A percentile compares a stretch with the other conserved stretches of the same genome.
These are phyloP conservation scores for cucumber (Cucumis sativus) DNA, from an alignment of 306 rosid genomes.

Conservation along the genomic window DNA sequence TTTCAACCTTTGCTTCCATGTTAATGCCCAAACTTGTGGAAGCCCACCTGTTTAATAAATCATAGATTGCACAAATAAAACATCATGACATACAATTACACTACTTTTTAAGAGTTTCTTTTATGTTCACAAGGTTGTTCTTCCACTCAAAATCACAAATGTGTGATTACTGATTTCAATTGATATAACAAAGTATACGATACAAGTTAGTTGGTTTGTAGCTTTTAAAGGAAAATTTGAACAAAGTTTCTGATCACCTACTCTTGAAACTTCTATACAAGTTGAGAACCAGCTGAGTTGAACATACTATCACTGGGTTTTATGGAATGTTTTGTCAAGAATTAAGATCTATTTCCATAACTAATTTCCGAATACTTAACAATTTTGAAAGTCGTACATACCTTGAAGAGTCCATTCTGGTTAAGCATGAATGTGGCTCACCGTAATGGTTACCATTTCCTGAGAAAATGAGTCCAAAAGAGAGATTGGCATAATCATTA, in stretches of 20 bases:
- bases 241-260: not conserved
- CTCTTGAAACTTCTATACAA: not conserved
- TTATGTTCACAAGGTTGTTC: not conserved
- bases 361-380: not conserved
- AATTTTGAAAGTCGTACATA: not conserved
- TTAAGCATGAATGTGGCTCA: not conserved
- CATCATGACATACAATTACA: not conserved
- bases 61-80: not conserved
- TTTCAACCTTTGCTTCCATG: constrained; percentile 78
- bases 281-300: not conserved
- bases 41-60: constrained; percentile 34
- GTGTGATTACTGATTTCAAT: not conserved
- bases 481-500: not conserved
- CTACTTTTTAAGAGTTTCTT: not conserved
- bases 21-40: constrained; percentile 56
- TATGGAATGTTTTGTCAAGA: not conserved
- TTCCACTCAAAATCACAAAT: not conserved
- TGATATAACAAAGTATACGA: not conserved
- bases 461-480: constrained; percentile 15
- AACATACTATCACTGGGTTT: not conserved
- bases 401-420: constrained; percentile 9
- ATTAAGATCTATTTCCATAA: not conserved
- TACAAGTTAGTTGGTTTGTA: not conserved
- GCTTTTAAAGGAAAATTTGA: not conserved
- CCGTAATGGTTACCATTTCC: constrained; percentile 4